These are phyloP conservation scores for Wickerhamomyces ciferrii DNA, from an alignment of 805 yeast species.

Conservation along the genomic window DNA sequence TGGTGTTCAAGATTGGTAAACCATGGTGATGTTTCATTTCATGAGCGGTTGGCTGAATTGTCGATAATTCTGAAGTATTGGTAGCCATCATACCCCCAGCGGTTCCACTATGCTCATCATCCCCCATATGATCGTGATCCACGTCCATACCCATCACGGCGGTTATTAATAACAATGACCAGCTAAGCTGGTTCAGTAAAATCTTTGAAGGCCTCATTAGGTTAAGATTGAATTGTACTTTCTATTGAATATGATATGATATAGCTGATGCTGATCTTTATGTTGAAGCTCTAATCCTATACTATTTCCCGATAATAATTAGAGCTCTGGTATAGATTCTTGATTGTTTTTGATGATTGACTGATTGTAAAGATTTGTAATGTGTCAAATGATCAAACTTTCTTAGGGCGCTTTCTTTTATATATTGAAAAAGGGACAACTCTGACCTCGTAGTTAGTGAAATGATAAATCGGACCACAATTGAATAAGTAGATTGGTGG, in stretches of 20 bases:
- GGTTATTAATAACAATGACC: background rate
- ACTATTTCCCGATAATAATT: too few relatives aligned
- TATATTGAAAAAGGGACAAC: too few relatives aligned
- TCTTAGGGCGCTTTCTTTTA: background rate
- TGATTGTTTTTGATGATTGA: background rate
- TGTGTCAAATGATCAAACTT: background rate
- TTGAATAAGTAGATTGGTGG: background rate
- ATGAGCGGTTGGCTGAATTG: constrained; percentile 38
- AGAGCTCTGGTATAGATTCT: too few relatives aligned
- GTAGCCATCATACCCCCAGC: background rate
- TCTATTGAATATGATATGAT: background rate
- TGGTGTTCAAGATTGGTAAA: constrained; percentile 61
- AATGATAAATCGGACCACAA: constrained; percentile 6
- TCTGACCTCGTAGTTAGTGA: background rate
- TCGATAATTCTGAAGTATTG: constrained; percentile 4
- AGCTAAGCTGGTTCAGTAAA: constrained; percentile 7
- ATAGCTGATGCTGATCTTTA: too few relatives aligned
- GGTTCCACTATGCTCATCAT: background rate
- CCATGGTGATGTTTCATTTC: constrained; percentile 55
- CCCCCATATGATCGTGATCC: background rate
- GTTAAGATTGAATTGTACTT: background rate
- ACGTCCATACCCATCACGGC: background rate
- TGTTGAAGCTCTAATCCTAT: too few relatives aligned
- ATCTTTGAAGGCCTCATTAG: background rate
- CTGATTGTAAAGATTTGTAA: background rate